phyloP scores from a whole-genome alignment of 768 basidiomycete species.

The Tulasnella sp. region DNA sequence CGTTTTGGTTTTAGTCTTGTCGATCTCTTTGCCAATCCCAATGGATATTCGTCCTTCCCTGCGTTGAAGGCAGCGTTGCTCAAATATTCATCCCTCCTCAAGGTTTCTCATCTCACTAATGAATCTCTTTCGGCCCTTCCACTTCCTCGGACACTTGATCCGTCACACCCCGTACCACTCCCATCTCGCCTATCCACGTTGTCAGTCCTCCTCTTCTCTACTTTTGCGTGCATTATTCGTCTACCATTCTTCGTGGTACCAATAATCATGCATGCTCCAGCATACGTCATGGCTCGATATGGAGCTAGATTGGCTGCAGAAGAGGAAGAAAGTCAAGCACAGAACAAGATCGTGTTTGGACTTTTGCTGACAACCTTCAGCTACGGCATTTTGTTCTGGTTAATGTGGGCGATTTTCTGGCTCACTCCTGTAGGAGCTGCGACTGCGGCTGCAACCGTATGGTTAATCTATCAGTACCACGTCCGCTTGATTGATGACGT shows the following conservation, averaged over 20 bases:
- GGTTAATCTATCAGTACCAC: slow-evolving; percentile 75
- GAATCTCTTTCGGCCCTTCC: slow-evolving; percentile 72
- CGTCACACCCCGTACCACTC: slow-evolving; percentile 41
- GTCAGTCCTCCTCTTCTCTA: slow-evolving; percentile 62
- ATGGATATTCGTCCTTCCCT: slow-evolving; percentile 45
- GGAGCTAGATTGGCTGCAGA: slow-evolving; percentile 65
- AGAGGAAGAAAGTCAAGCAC: slow-evolving; percentile 90
- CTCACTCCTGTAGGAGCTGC: slow-evolving; percentile 63
- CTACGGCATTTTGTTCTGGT: slow-evolving; percentile 75
- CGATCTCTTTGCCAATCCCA: slow-evolving; percentile 67
- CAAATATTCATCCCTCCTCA: slow-evolving; percentile 77
- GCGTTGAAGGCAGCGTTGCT: slow-evolving; percentile 57
- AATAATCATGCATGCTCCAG: slow-evolving; percentile 33
- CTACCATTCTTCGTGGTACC: slow-evolving; percentile 45
- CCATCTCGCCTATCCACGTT: slow-evolving; percentile 78
- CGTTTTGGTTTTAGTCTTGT: slow-evolving; percentile 49
- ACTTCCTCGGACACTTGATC: slow-evolving; percentile 62
- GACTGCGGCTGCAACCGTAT: slow-evolving; percentile 53
- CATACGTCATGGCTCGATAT: slow-evolving; percentile 66
- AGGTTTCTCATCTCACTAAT: slow-evolving; percentile 73
- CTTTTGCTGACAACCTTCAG: slow-evolving; percentile 56
- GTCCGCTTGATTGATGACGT: slow-evolving; percentile 75
- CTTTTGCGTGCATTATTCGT: slow-evolving; percentile 58
- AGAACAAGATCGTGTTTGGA: slow-evolving; percentile 89
- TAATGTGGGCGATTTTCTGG: slow-evolving; percentile 72